These are phyloP conservation scores for Collariella sp. DNA, from an alignment of 495 filamentous ascomycete genomes.

Conservation along the genomic window DNA sequence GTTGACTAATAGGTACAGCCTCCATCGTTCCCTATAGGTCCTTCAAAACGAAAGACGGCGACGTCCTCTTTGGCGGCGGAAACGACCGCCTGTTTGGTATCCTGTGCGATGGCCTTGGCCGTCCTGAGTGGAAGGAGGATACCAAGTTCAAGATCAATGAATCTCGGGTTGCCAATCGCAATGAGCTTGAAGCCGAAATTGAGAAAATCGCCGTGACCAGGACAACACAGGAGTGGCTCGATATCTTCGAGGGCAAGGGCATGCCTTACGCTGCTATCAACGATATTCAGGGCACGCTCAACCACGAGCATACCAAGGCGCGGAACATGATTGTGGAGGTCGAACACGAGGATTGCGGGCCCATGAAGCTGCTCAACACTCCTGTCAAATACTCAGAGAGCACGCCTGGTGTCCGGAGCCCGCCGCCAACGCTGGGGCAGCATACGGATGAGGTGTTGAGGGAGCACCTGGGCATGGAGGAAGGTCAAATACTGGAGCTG, in stretches of 20 bases:
- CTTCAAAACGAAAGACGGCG: conserved; percentile 88
- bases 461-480: conserved; percentile 55
- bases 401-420: conserved; percentile 62
- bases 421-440: conserved; percentile 81
- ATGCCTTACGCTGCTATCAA: conserved; percentile 96
- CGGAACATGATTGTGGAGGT: conserved; percentile 83
- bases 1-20: conserved; percentile 42
- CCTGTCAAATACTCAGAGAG: conserved; percentile 90
- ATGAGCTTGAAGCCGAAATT: conserved; percentile 66
- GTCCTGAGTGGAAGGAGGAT: conserved; percentile 72
- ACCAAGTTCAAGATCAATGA: conserved; percentile 69
- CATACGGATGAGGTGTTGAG: conserved; percentile 82
- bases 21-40: conserved; percentile 93
- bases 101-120: conserved; percentile 67
- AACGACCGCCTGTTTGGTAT: conserved; percentile 89
- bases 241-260: conserved; percentile 77
- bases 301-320: conserved; percentile 78
- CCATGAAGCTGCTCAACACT: conserved; percentile 86
- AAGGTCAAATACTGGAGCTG: conserved; percentile 52
- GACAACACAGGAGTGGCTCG: conserved; percentile 84
- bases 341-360: conserved; percentile 72
- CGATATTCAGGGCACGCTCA: conserved; percentile 74
- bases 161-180: conserved; percentile 70
- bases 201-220: conserved; percentile 63
- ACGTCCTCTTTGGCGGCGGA: conserved; percentile 85